phyloP scores from a whole-genome alignment of 1,284 basidiomycete species.

The Sporisorium iseilematis-ciliati region DNA sequence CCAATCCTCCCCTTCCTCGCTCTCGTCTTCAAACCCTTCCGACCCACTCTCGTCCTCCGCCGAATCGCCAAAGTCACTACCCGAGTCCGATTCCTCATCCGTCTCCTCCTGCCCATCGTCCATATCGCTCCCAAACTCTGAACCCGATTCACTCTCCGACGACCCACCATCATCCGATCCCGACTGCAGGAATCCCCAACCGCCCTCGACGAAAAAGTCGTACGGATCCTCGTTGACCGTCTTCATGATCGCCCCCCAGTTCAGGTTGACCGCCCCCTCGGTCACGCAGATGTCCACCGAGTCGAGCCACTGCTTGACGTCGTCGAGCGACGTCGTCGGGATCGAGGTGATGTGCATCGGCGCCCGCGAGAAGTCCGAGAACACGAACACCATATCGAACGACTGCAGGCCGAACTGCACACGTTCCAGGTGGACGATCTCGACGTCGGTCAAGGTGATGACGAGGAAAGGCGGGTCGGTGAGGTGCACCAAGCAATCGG shows the following conservation, averaged over 20 bases:
- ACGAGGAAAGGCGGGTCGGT: conserved; percentile 96
- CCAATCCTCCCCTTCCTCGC: conserved; percentile 82
- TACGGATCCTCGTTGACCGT: conserved; percentile 76
- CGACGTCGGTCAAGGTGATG: conserved; percentile 92
- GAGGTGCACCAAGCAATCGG: conserved; percentile 95
- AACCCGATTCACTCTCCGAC: conserved; percentile 60
- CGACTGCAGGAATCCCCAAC: conserved; percentile 85
- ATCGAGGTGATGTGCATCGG: conserved; percentile 76
- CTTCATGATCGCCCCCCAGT: conserved; percentile 90
- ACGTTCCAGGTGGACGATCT: conserved; percentile 95
- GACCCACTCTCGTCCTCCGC: conserved; percentile 71
- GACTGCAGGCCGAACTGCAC: conserved; percentile 97
- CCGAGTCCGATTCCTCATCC: conserved; percentile 60
- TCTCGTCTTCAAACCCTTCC: conserved; percentile 78
- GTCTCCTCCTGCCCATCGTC: conserved; percentile 67
- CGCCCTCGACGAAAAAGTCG: conserved; percentile 94
- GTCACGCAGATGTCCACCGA: conserved; percentile 91
- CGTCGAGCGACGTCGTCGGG: conserved; percentile 62
- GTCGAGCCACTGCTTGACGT: conserved; percentile 82
- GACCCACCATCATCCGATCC: conserved; percentile 45
- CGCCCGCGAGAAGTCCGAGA: conserved; percentile 92
- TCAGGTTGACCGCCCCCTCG: conserved; percentile 96
- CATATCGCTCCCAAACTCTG: conserved; percentile 68
- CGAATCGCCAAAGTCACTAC: conserved; percentile 67
- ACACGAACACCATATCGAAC: conserved; percentile 96